Percentiles rank a stretch among this genome's conserved stretches.
Conservation (phyloP, 495 filamentous ascomycete species). For the Tuber calosporum region DNA sequence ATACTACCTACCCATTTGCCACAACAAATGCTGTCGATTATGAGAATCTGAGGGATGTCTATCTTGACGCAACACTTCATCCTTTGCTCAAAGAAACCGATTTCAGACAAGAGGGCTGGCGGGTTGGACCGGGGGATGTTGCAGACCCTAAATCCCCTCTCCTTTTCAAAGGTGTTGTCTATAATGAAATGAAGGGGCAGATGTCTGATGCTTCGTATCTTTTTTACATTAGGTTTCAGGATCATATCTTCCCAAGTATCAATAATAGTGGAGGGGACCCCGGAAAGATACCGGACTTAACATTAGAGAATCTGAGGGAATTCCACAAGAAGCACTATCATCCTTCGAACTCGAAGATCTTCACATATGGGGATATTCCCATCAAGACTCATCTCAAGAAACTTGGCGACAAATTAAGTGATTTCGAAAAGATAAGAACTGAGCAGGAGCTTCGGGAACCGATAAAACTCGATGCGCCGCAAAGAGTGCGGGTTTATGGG, state of each 20-base stretch:
- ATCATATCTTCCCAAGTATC: slow-evolving; percentile 85
- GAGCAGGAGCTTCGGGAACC: slow-evolving; percentile 70
- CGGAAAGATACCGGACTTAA: slow-evolving; percentile 88
- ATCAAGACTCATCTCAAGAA: slow-evolving; percentile 69
- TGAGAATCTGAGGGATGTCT: slow-evolving; percentile 90
- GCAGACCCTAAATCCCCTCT: slow-evolving; percentile 54
- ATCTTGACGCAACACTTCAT: slow-evolving; percentile 86
- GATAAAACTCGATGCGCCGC: slow-evolving; percentile 59
- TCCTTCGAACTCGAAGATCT: slow-evolving; percentile 88
- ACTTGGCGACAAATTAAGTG: slow-evolving; percentile 61
- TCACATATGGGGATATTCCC: slow-evolving; percentile 93
- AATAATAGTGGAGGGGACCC: slow-evolving; percentile 96
- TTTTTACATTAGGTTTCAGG: slow-evolving; percentile 87
- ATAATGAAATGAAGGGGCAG: slow-evolving; percentile 99
- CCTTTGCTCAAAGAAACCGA: slow-evolving; percentile 83
- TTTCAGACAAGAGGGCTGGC: slow-evolving; percentile 94
- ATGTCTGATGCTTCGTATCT: slow-evolving; percentile 96
- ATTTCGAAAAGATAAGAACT: slow-evolving; percentile 60
- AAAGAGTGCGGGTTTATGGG: slow-evolving; percentile 63
- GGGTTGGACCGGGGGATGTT: slow-evolving; percentile 85
- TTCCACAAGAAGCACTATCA: slow-evolving; percentile 92
- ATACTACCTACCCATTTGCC: slow-evolving; percentile 97
- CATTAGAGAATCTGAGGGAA: slow-evolving; percentile 71
- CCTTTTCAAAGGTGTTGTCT: slow-evolving; percentile 96
- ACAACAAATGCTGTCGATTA: slow-evolving; percentile 96